phyloP scores from a whole-genome alignment of 805 yeast species.

The Metschnikowia bowlesiae region DNA sequence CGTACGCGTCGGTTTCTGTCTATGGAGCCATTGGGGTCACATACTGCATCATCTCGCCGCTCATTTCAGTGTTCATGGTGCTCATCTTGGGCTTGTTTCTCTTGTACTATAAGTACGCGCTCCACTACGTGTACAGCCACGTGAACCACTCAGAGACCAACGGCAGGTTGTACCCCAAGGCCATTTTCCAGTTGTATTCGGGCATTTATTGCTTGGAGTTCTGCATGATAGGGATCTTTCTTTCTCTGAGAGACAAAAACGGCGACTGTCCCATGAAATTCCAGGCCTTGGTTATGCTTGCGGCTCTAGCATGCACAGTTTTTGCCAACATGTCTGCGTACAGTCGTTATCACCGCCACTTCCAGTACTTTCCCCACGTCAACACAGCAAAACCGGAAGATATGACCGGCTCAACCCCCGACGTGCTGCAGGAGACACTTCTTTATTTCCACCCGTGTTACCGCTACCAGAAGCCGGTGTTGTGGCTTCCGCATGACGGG shows the following conservation, averaged over 20 bases:
- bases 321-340: constrained; percentile 54
- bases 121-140: constrained; percentile 52
- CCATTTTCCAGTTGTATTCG: constrained; percentile 69
- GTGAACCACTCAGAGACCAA: constrained; percentile 55
- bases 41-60: constrained; percentile 75
- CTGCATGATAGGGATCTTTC: constrained; percentile 71
- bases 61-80: constrained; percentile 61
- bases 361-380: constrained; percentile 24
- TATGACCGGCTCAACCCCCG: background rate
- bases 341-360: constrained; percentile 31
- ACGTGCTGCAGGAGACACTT: constrained; percentile 9
- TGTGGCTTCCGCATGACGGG: constrained; percentile 36
- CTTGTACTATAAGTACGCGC: constrained; percentile 66
- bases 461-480: constrained; percentile 30
- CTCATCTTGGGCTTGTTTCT: constrained; percentile 49
- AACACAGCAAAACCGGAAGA: constrained; percentile 3
- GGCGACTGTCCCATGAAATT: constrained; percentile 41
- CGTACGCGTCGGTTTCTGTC: constrained; percentile 72
- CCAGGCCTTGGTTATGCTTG: constrained; percentile 51
- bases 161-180: constrained; percentile 70
- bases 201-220: constrained; percentile 81
- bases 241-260: constrained; percentile 50
- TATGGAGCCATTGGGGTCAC: constrained; percentile 75
- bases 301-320: constrained; percentile 49
- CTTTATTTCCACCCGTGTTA: constrained; percentile 37